These are phyloP conservation scores for Galerina sulciceps DNA, from an alignment of 768 basidiomycete species.

Conservation along the genomic window DNA sequence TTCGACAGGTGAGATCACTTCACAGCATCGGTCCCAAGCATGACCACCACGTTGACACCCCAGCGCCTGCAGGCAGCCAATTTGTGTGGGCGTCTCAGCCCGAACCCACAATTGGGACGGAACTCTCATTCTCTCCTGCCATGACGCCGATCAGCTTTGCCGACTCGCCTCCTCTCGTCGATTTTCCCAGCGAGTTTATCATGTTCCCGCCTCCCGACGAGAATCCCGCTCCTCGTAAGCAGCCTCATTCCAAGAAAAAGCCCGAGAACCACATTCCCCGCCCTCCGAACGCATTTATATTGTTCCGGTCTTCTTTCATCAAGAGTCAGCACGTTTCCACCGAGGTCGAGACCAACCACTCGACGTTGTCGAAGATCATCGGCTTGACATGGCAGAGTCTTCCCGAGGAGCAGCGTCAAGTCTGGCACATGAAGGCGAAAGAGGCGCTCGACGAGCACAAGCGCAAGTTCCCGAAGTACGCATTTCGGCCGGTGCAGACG, in stretches of 20 bases:
- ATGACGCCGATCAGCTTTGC: slow-evolving; percentile 27
- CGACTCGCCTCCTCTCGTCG: slow-evolving; percentile 33
- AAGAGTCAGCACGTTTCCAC: slow-evolving; percentile 78
- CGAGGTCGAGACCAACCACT: slow-evolving; percentile 81
- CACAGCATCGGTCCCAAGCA: neutral
- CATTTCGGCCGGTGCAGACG: slow-evolving; percentile 72
- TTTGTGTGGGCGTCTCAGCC: slow-evolving; percentile 33
- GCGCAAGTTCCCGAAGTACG: slow-evolving; percentile 78
- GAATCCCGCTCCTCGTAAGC: slow-evolving; percentile 37
- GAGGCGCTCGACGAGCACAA: slow-evolving; percentile 77
- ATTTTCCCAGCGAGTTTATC: slow-evolving; percentile 39
- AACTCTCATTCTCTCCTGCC: slow-evolving; percentile 24
- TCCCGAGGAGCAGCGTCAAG: slow-evolving; percentile 72
- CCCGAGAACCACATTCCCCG: slow-evolving; percentile 79
- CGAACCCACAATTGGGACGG: slow-evolving; percentile 24
- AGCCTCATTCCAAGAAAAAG: slow-evolving; percentile 70
- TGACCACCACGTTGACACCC: slow-evolving; percentile 18
- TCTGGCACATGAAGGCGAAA: slow-evolving; percentile 81
- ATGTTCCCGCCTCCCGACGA: slow-evolving; percentile 14
- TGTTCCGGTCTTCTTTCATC: slow-evolving; percentile 85
- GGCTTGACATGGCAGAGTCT: slow-evolving; percentile 84
- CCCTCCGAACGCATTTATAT: slow-evolving; percentile 85
- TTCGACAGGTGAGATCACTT: slow-evolving; percentile 25
- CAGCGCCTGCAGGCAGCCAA: slow-evolving; percentile 30
- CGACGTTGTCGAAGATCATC: slow-evolving; percentile 84